Conservation (phyloP, 2,329 filamentous ascomycete species). For the Fusarium aywerte region DNA sequence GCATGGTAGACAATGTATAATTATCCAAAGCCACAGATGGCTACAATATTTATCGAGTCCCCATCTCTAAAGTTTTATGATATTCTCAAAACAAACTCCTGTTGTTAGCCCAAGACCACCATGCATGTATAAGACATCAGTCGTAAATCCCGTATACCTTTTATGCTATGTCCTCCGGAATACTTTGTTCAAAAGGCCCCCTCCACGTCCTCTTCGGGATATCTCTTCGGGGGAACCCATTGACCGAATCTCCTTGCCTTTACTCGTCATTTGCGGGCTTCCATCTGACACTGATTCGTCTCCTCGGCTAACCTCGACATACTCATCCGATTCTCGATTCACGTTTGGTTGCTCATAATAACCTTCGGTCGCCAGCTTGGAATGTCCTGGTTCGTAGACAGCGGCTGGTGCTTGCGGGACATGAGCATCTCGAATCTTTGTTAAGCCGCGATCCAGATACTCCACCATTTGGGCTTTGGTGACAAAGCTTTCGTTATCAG, state of each 20-base stretch:
- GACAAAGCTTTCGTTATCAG: conserved; percentile 53
- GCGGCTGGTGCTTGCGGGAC: conserved; percentile 26
- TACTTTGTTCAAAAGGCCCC: conserved; percentile 52
- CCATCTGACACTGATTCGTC: conserved; percentile 40
- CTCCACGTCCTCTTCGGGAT: conserved; percentile 45
- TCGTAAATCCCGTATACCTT: background rate
- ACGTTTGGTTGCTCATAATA: conserved; percentile 44
- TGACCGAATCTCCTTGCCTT: conserved; percentile 38
- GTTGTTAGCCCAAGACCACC: background rate
- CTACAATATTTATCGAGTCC: background rate
- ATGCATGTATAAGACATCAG: conserved; percentile 13
- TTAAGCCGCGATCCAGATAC: conserved; percentile 59
- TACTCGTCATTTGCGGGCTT: conserved; percentile 31
- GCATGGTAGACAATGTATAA: background rate
- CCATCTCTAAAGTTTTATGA: background rate
- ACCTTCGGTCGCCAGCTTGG: conserved; percentile 48
- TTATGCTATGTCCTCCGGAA: conserved; percentile 46
- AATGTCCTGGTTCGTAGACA: conserved; percentile 45
- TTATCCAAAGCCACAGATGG: background rate
- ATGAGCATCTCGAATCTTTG: conserved; percentile 54
- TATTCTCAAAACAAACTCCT: conserved; percentile 4
- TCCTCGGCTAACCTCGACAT: conserved; percentile 49
- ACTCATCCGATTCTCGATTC: conserved; percentile 49
- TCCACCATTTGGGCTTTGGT: conserved; percentile 60
- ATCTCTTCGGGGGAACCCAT: conserved; percentile 32